phyloP scores from a whole-genome alignment of 768 basidiomycete species.

The Rhodotorula diobovata region DNA sequence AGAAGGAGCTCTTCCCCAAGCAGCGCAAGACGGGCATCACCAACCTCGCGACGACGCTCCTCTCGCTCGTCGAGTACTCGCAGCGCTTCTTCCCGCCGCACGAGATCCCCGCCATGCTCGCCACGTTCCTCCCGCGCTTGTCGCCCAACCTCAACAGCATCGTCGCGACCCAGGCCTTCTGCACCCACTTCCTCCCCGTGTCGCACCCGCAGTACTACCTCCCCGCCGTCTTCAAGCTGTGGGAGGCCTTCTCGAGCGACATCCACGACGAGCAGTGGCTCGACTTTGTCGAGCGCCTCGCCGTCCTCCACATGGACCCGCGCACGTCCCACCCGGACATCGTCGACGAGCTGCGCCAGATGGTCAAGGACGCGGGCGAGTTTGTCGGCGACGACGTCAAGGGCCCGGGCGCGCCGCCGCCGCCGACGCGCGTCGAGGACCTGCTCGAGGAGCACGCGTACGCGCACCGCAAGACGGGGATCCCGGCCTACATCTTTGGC shows the following conservation, averaged over 20 bases:
- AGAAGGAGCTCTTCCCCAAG: slow-evolving; percentile 67
- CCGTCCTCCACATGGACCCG: slow-evolving; percentile 76
- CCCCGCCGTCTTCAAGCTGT: slow-evolving; percentile 70
- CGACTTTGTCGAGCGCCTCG: slow-evolving; percentile 69
- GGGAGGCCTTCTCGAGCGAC: slow-evolving; percentile 84
- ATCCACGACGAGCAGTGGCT: slow-evolving; percentile 86
- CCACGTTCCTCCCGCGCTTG: slow-evolving; percentile 72
- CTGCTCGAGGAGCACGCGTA: slow-evolving; percentile 16
- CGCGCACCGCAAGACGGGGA: slow-evolving; percentile 38
- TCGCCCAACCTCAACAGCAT: slow-evolving; percentile 66
- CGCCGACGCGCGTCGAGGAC: slow-evolving; percentile 39
- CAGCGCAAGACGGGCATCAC: slow-evolving; percentile 49
- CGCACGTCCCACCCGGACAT: slow-evolving; percentile 67
- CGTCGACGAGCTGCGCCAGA: slow-evolving; percentile 52
- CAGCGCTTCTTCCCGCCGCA: slow-evolving; percentile 85
- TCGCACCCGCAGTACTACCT: slow-evolving; percentile 77
- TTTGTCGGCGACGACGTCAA: neutral
- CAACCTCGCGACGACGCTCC: slow-evolving; percentile 48
- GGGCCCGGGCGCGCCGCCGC: neutral
- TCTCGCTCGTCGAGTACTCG: slow-evolving; percentile 51
- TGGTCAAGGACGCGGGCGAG: slow-evolving; percentile 27
- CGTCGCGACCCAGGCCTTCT: slow-evolving; percentile 74
- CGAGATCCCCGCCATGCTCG: slow-evolving; percentile 78
- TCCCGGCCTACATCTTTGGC: slow-evolving; percentile 47
- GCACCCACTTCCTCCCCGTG: slow-evolving; percentile 78